Conservation (phyloP, 352 stramenopile genomes). For the Phytophthora idaei region DNA sequence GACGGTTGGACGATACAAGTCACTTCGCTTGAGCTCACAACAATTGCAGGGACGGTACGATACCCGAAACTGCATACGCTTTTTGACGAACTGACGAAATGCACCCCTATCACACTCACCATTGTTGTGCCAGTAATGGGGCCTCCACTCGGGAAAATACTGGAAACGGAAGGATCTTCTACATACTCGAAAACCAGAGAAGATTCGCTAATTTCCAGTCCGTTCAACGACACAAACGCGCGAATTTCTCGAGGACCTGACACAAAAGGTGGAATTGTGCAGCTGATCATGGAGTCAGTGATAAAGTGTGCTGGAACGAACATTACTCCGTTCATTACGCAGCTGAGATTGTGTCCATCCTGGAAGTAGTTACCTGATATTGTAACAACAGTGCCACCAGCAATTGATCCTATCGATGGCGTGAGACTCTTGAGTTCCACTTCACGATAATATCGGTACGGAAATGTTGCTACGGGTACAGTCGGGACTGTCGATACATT, state of each 20-base stretch:
- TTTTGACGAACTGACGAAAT: slow-evolving; percentile 36
- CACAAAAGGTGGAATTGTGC: slow-evolving; percentile 26
- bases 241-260: slow-evolving; percentile 17
- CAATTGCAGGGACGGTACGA: slow-evolving; percentile 34
- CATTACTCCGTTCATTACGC: slow-evolving; percentile 32
- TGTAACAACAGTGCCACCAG: slow-evolving; percentile 40
- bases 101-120: slow-evolving; percentile 31
- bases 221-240: slow-evolving; percentile 44
- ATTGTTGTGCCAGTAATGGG: slow-evolving; percentile 33
- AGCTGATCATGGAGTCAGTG: slow-evolving; percentile 37
- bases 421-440: slow-evolving; percentile 29
- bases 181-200: slow-evolving; percentile 36
- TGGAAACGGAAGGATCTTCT: slow-evolving; percentile 33
- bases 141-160: slow-evolving; percentile 37
- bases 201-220: slow-evolving; percentile 34
- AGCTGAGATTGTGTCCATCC: slow-evolving; percentile 34
- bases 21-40: slow-evolving; percentile 37
- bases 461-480: slow-evolving; percentile 21
- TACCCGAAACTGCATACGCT: slow-evolving; percentile 39
- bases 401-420: slow-evolving; percentile 26
- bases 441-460: slow-evolving; percentile 43
- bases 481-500: background rate
- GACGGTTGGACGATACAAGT: slow-evolving; percentile 39
- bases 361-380: slow-evolving; percentile 43
- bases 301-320: slow-evolving; percentile 37